Evolutionary conservation across 2,329 filamentous ascomycete genomes (phyloP).

Genomic region (Aureobasidium sp.): DNA sequence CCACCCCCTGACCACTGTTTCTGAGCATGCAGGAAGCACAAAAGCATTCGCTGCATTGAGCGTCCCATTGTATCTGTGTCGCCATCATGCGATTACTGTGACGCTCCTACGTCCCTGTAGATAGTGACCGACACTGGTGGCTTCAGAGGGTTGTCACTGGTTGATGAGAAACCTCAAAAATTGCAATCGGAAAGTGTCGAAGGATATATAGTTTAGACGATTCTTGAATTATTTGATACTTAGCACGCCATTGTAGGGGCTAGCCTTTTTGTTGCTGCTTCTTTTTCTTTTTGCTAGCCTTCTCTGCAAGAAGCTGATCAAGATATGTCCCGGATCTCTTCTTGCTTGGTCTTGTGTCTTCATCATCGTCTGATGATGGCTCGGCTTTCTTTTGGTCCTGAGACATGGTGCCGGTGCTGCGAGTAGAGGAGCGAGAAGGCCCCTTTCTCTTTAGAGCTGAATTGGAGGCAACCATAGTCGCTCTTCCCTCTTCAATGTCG

Average conservation of each 20-base stretch:
- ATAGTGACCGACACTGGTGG: background rate
- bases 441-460: conserved; percentile 14
- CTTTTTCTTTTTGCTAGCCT: conserved; percentile 46
- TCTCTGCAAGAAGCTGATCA: conserved; percentile 46
- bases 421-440: conserved; percentile 12
- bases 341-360: conserved; percentile 20
- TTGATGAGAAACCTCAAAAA: background rate
- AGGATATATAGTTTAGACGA: background rate
- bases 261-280: conserved; percentile 21
- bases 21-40: background rate
- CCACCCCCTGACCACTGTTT: background rate
- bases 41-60: background rate
- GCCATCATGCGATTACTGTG: background rate
- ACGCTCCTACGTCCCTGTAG: too few relatives aligned
- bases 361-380: conserved; percentile 20
- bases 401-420: background rate
- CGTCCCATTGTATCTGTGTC: background rate
- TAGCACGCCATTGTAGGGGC: background rate
- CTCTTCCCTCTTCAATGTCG: conserved; percentile 28
- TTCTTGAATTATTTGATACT: background rate
- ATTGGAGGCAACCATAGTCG: conserved; percentile 22
- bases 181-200: background rate
- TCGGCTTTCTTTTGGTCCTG: background rate
- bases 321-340: conserved; percentile 45
- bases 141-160: background rate